These are phyloP conservation scores for Helicostylum pulchrum DNA, from an alignment of 192 early-diverging fungal genomes.

Conservation along the genomic window DNA sequence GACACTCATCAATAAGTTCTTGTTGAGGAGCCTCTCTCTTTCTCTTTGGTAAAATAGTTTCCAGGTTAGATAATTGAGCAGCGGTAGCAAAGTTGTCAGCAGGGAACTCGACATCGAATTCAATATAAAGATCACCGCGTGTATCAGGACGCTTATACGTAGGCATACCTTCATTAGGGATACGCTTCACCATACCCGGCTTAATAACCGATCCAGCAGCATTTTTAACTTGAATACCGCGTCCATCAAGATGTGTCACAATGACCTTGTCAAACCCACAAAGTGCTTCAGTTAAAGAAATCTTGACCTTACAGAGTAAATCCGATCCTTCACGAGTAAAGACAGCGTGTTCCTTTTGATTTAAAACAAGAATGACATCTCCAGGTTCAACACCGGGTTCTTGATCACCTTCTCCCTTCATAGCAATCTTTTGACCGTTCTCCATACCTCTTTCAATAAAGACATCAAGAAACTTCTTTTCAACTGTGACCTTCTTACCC, in stretches of 20 bases:
- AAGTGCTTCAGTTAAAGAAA: conserved; percentile 87
- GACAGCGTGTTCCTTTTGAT: conserved; percentile 73
- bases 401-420: conserved; percentile 95
- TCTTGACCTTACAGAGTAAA: conserved; percentile 73
- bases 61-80: conserved; percentile 30
- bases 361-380: conserved; percentile 89
- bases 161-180: conserved; percentile 93
- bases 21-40: conserved; percentile 19
- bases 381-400: conserved; percentile 85
- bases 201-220: conserved; percentile 80
- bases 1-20: conserved; percentile 51
- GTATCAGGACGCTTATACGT: conserved; percentile 61
- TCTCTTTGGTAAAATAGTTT: conserved; percentile 27
- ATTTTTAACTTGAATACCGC: conserved; percentile 79
- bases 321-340: conserved; percentile 84
- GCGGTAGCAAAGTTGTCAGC: conserved; percentile 41
- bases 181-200: conserved; percentile 84
- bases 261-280: conserved; percentile 83
- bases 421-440: conserved; percentile 85
- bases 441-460: conserved; percentile 93
- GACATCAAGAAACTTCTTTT: conserved; percentile 90
- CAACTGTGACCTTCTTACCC: conserved; percentile 77
- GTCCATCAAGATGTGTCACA: conserved; percentile 85
- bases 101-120: conserved; percentile 88
- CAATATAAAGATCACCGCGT: conserved; percentile 86